Percentiles rank a stretch among this genome's conserved stretches.
phyloP scores from a whole-genome alignment of 495 filamentous ascomycete species.

The Darksidea phi region DNA sequence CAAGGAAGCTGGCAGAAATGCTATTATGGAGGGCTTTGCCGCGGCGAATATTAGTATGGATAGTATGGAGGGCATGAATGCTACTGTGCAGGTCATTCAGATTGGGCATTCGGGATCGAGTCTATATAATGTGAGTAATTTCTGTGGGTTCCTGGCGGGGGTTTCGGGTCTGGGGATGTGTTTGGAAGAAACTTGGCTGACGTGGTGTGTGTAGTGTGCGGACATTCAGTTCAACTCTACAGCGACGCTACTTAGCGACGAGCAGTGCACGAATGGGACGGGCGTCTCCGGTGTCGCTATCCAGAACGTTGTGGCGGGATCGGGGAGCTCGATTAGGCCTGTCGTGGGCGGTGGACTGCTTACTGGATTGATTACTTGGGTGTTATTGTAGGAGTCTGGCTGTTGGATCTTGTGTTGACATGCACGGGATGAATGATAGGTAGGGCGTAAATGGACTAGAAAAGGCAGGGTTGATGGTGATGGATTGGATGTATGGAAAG shows the following conservation, averaged over 20 bases:
- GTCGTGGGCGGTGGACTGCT: background rate
- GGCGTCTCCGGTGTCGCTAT: slow-evolving; percentile 39
- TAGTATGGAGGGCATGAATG: slow-evolving; percentile 51
- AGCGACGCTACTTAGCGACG: slow-evolving; percentile 45
- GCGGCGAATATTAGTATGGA: slow-evolving; percentile 10
- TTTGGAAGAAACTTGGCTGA: slow-evolving; percentile 14
- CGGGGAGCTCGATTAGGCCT: background rate
- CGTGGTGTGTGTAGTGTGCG: slow-evolving; percentile 64
- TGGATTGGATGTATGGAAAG: no score
- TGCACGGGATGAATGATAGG: no score
- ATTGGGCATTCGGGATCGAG: slow-evolving; percentile 49
- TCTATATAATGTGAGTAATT: slow-evolving; percentile 59
- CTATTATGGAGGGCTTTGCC: slow-evolving; percentile 21
- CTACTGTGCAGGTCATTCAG: slow-evolving; percentile 59
- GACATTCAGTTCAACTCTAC: slow-evolving; percentile 58
- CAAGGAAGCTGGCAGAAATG: slow-evolving; percentile 45
- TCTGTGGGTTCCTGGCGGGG: background rate
- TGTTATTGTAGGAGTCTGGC: no score
- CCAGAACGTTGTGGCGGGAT: slow-evolving; percentile 12
- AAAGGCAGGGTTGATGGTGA: no score
- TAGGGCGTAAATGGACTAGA: no score
- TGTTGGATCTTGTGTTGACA: no score
- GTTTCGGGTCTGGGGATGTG: background rate
- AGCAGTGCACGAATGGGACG: slow-evolving; percentile 52
- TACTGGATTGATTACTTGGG: background rate